phyloP scores from a whole-genome alignment of 1,284 basidiomycete species.

The Apiotrichum veenhuisii region DNA sequence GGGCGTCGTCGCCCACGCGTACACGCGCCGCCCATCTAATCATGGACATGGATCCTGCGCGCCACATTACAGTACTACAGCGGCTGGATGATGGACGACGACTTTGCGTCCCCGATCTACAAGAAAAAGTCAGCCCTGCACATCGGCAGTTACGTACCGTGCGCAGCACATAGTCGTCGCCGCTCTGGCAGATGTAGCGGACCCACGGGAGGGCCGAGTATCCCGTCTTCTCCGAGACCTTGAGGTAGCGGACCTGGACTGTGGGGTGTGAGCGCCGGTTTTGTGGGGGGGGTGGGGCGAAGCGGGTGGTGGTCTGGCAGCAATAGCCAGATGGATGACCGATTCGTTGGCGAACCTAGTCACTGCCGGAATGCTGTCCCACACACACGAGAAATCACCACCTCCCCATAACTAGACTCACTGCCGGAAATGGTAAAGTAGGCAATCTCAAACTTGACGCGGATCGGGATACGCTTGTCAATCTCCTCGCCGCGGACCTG shows the following conservation, averaged over 20 bases:
- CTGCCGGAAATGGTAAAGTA: slow-evolving; percentile 97
- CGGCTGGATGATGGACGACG: slow-evolving; percentile 43
- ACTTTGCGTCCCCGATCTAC: slow-evolving; percentile 43
- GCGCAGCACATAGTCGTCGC: slow-evolving; percentile 73
- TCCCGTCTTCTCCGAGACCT: slow-evolving; percentile 97
- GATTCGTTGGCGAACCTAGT: too few species aligned
- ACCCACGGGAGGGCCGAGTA: slow-evolving; percentile 63
- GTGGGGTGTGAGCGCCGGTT: neutral
- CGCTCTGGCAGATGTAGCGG: slow-evolving; percentile 77
- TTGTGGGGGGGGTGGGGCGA: neutral
- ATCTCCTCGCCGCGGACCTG: slow-evolving; percentile 73
- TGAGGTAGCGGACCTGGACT: slow-evolving; percentile 69
- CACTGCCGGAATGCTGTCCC: too few species aligned
- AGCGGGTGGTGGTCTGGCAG: too few species aligned
- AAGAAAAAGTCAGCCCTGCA: slow-evolving; percentile 2
- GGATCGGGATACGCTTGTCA: slow-evolving; percentile 89
- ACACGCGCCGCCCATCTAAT: too few species aligned
- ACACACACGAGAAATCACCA: too few species aligned
- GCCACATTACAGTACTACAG: too few species aligned
- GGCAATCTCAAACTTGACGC: slow-evolving; percentile 87
- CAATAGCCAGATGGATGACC: too few species aligned
- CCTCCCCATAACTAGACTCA: too few species aligned
- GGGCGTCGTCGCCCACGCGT: too few species aligned
- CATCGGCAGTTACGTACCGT: slow-evolving; percentile 25
- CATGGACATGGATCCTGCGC: neutral